Conservation (phyloP, 345 rosid genomes). For the Dipteronia sinensis region DNA sequence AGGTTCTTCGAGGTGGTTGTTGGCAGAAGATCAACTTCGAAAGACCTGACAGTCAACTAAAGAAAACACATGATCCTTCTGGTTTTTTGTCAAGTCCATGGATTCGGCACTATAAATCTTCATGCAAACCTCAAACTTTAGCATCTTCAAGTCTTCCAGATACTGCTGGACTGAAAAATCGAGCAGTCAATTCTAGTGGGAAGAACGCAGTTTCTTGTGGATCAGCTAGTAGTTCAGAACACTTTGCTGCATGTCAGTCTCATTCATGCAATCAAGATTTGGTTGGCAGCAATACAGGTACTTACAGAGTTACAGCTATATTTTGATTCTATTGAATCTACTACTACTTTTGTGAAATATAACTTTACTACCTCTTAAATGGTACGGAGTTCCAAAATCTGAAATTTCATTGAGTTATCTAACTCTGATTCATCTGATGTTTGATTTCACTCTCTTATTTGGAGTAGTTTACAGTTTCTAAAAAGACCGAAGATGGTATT, state of each 20-base stretch:
- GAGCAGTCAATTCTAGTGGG: conserved; percentile 31
- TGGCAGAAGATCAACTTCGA: conserved; percentile 64
- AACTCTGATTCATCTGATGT: neutral
- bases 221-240: conserved; percentile 33
- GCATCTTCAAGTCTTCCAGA: conserved; percentile 21
- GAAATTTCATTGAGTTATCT: neutral
- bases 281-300: conserved; percentile 48
- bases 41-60: conserved; percentile 43
- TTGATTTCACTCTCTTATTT: neutral
- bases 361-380: neutral
- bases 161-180: conserved; percentile 27
- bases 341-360: neutral
- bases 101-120: conserved; percentile 61
- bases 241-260: conserved; percentile 26
- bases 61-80: conserved; percentile 27
- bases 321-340: neutral
- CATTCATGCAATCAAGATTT: conserved; percentile 25
- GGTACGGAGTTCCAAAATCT: neutral
- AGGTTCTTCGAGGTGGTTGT: conserved; percentile 66
- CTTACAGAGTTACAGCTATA: conserved; percentile 7
- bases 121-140: conserved; percentile 22
- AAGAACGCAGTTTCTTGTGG: conserved; percentile 36
- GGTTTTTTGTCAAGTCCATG: conserved; percentile 55
- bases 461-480: neutral
- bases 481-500: neutral